Evolutionary conservation across 2,329 filamentous ascomycete genomes (phyloP).

Genomic region (Clarireedia homoeocarpa): DNA sequence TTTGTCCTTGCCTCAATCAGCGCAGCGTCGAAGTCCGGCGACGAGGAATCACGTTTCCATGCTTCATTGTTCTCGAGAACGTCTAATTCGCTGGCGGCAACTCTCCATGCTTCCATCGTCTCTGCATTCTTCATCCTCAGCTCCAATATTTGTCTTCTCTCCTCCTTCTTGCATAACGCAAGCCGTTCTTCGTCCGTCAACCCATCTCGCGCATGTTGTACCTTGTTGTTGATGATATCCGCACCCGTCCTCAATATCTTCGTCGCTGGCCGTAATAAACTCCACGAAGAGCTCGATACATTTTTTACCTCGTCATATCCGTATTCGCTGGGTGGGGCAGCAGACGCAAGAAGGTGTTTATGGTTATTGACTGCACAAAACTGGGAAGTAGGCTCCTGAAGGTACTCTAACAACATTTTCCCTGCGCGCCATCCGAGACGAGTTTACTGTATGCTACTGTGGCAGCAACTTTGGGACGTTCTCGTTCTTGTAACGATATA

Average conservation of each 20-base stretch:
- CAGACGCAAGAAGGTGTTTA: background rate
- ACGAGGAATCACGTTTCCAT: conserved; percentile 63
- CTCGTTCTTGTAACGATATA: too few relatives aligned
- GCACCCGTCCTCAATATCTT: conserved; percentile 20
- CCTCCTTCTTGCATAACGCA: conserved; percentile 40
- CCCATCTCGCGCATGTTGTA: conserved; percentile 24
- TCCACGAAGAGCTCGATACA: conserved; percentile 11
- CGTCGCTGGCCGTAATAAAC: conserved; percentile 21
- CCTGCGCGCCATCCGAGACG: conserved; percentile 3
- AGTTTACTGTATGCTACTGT: background rate
- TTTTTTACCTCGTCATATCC: background rate
- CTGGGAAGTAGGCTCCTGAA: conserved; percentile 14
- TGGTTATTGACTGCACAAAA: conserved; percentile 17
- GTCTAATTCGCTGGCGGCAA: conserved; percentile 70
- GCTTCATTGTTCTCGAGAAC: conserved; percentile 68
- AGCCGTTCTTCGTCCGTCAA: conserved; percentile 38
- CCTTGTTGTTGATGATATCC: conserved; percentile 22
- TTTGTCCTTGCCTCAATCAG: conserved; percentile 62
- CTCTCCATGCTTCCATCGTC: conserved; percentile 64
- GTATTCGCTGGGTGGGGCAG: background rate
- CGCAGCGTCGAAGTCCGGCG: conserved; percentile 49
- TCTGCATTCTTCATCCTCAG: conserved; percentile 60
- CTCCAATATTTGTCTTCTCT: conserved; percentile 55
- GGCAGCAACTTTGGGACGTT: too few relatives aligned
- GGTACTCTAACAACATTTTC: conserved; percentile 22